These are phyloP conservation scores for Neckera pumila DNA, from an alignment of 225 moss, liverwort and hornwort species.

Conservation along the genomic window DNA sequence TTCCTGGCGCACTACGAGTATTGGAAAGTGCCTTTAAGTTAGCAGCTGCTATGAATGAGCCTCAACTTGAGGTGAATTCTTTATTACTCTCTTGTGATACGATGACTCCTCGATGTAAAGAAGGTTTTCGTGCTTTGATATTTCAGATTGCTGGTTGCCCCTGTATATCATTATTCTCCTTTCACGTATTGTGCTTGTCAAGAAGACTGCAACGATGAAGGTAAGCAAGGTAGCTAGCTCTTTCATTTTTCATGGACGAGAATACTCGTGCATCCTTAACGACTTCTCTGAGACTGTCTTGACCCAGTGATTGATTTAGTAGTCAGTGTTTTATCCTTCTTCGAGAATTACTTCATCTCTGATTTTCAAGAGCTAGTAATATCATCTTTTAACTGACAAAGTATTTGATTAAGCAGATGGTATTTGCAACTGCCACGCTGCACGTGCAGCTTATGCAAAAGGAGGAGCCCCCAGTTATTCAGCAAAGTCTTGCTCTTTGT, in stretches of 20 bases:
- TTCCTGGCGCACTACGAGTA: constrained; percentile 54
- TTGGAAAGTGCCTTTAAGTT: constrained; percentile 60
- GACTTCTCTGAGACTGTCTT: background rate
- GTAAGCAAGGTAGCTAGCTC: background rate
- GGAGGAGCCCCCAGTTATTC: constrained; percentile 60
- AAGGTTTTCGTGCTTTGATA: background rate
- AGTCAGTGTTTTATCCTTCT: background rate
- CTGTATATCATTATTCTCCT: background rate
- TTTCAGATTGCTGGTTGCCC: background rate
- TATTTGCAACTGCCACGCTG: constrained; percentile 77
- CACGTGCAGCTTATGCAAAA: constrained; percentile 91
- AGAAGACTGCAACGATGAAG: background rate
- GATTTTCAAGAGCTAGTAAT: background rate
- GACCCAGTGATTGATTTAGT: background rate
- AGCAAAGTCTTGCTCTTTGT: constrained; percentile 50
- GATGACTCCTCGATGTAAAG: background rate
- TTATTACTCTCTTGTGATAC: background rate
- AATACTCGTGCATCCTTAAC: background rate
- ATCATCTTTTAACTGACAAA: background rate
- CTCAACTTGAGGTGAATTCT: constrained; percentile 68
- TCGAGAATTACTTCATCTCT: background rate
- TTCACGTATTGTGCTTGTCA: background rate
- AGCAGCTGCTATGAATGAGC: constrained; percentile 50
- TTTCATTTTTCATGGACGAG: background rate
- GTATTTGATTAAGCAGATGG: constrained; percentile 40